A percentile compares a stretch with the other conserved stretches of the same genome.
These are phyloP conservation scores for Babesia sp. DNA, from an alignment of 169 alveolate species.

Conservation along the genomic window DNA sequence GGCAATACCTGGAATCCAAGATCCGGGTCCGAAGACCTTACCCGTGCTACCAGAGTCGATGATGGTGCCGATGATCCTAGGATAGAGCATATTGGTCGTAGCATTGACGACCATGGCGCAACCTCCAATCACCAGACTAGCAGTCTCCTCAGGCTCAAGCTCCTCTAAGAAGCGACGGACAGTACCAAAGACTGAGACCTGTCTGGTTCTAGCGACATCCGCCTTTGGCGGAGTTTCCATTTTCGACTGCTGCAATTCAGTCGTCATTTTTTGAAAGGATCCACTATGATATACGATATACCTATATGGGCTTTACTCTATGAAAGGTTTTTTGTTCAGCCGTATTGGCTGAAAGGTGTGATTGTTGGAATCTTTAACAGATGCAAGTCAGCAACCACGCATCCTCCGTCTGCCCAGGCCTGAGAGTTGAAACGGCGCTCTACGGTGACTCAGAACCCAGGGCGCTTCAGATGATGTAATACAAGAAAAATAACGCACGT, in stretches of 20 bases:
- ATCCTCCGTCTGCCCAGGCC: background rate
- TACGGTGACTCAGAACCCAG: background rate
- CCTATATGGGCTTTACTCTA: no score
- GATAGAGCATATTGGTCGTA: conserved; percentile 53
- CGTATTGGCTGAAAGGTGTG: background rate
- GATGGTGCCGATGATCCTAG: conserved; percentile 53
- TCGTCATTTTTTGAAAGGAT: background rate
- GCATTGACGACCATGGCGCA: conserved; percentile 55
- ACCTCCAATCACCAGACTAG: conserved; percentile 24
- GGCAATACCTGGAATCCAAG: background rate
- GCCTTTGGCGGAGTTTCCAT: conserved; percentile 3
- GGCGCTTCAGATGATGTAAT: background rate
- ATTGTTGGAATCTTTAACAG: background rate
- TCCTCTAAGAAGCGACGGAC: conserved; percentile 43
- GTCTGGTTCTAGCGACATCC: background rate
- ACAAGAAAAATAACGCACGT: background rate
- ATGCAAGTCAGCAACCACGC: background rate
- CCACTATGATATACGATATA: background rate
- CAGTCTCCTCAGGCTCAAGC: conserved; percentile 45
- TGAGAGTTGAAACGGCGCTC: background rate
- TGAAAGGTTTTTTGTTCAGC: no score
- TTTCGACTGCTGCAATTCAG: conserved; percentile 8
- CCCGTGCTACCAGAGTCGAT: conserved; percentile 58
- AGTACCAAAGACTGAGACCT: conserved; percentile 1
- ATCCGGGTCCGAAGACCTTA: background rate